Evolutionary conservation across 2,329 filamentous ascomycete species (phyloP), one percentile per base, ranked within the genome.

Genomic region (Verticillium nubilum): DNA sequence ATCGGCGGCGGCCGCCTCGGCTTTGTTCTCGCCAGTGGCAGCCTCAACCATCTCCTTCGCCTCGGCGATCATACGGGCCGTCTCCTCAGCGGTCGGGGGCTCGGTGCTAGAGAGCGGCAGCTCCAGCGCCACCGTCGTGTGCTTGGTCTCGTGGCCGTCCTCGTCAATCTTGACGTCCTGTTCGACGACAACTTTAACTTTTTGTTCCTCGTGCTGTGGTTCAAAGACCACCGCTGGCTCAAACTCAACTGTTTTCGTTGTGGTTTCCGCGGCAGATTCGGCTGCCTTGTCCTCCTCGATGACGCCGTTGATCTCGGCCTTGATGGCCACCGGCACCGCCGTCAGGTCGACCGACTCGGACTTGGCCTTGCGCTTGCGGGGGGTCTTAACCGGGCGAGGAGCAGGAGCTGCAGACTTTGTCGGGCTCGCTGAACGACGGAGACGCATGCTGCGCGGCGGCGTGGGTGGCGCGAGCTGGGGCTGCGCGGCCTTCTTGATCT

Each of bases 21-120:
- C 71, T 7, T 76, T 69, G 13, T 72, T 71, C 57, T 75, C 69
- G 69, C 79, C 75, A 60, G 81, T 77, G 62, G 83, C 83, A 61
- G 87, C 86, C 63, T 89, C 84, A 5, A 97, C 93, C 91, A 97
- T 97, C 66, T 88, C 85, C 76, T 89, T 92, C 31, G 95, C 95
- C 68, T 91, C 87, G 28, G 87, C 87, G 61, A 98, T 88, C 89
- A 97, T 92, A 59, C 87, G 84, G 60, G 89, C 83, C 1, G 92
- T 88, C 67, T 95, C 90, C 64, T 92, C 89, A 0, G 91, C 86
- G 13, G 87, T 84, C 0, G 90, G 88, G 9, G 92, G 81, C 62
- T 91, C 85, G 10, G 85, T 80, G 4, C 68, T 72, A 7, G 73
- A 68, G 26, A 84, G 66, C 15, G 92, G 90, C 69, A 95, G 81